Evolutionary conservation across 805 yeast species (phyloP).

Genomic region (Ogataea parapolymorpha): DNA sequence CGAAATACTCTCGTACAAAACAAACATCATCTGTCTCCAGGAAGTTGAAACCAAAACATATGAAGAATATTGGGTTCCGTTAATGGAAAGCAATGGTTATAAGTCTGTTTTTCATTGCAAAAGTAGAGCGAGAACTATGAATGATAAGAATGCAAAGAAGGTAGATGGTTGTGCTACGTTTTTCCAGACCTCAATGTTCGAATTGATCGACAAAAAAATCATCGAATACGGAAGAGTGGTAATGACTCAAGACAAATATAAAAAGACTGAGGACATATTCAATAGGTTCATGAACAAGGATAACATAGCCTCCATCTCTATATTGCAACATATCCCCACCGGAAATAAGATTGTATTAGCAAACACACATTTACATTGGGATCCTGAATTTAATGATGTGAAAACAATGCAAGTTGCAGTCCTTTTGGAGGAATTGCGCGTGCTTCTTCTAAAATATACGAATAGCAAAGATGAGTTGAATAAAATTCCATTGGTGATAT

Average conservation of each 20-base stretch:
- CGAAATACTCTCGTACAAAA: slow-evolving; percentile 60
- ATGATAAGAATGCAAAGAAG: slow-evolving; percentile 71
- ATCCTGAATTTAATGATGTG: slow-evolving; percentile 93
- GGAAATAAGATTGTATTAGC: slow-evolving; percentile 73
- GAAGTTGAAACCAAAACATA: slow-evolving; percentile 88
- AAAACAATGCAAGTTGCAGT: slow-evolving; percentile 95
- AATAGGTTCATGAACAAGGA: slow-evolving; percentile 96
- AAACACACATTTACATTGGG: slow-evolving; percentile 98
- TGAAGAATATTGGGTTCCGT: slow-evolving; percentile 83
- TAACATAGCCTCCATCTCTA: slow-evolving; percentile 77
- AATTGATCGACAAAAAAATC: slow-evolving; percentile 63
- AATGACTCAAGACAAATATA: slow-evolving; percentile 79
- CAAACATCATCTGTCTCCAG: slow-evolving; percentile 88
- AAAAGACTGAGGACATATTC: slow-evolving; percentile 90
- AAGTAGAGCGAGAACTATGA: slow-evolving; percentile 90
- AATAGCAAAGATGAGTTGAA: slow-evolving; percentile 29
- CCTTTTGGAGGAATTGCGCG: slow-evolving; percentile 80
- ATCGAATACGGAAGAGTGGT: slow-evolving; percentile 83
- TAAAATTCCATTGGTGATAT: slow-evolving; percentile 71
- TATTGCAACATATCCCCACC: slow-evolving; percentile 68
- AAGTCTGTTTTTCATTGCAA: slow-evolving; percentile 80
- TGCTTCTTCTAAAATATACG: slow-evolving; percentile 45
- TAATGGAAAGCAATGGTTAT: slow-evolving; percentile 71
- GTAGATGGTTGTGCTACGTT: slow-evolving; percentile 99
- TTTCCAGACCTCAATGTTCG: slow-evolving; percentile 66